phyloP scores from a whole-genome alignment of 805 yeast genomes.

The Candida glaebosa region DNA sequence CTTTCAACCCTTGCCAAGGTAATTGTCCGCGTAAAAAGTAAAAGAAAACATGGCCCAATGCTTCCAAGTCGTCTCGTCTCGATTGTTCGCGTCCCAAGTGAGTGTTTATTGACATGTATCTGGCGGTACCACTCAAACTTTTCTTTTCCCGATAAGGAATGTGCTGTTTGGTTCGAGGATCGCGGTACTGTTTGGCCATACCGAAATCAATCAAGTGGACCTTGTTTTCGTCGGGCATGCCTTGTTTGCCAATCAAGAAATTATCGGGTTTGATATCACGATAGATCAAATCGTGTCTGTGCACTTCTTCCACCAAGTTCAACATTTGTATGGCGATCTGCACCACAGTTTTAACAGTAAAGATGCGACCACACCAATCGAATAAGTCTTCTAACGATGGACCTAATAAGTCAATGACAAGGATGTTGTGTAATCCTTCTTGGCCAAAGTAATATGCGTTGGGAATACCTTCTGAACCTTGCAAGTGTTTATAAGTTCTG shows the following conservation, averaged over 20 bases:
- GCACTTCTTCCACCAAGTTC: slow-evolving; percentile 65
- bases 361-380: slow-evolving; percentile 84
- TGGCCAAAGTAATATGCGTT: slow-evolving; percentile 82
- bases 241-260: slow-evolving; percentile 66
- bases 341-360: slow-evolving; percentile 68
- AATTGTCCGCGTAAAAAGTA: slow-evolving; percentile 74
- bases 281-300: slow-evolving; percentile 72
- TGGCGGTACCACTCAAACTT: slow-evolving; percentile 79
- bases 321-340: slow-evolving; percentile 79
- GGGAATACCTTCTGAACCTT: slow-evolving; percentile 73
- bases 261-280: slow-evolving; percentile 85
- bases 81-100: slow-evolving; percentile 82
- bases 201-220: slow-evolving; percentile 80
- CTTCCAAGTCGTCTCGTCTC: slow-evolving; percentile 79
- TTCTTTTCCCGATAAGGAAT: slow-evolving; percentile 80
- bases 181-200: slow-evolving; percentile 83
- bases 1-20: slow-evolving; percentile 91
- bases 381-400: slow-evolving; percentile 81
- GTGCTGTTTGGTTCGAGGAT: slow-evolving; percentile 75
- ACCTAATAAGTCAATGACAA: slow-evolving; percentile 73
- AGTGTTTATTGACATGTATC: slow-evolving; percentile 87
- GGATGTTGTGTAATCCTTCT: slow-evolving; percentile 75
- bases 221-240: slow-evolving; percentile 57
- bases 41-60: slow-evolving; percentile 77
- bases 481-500: slow-evolving; percentile 69